Evolutionary conservation across 2,329 filamentous ascomycete genomes (phyloP), one percentile per base, ranked within the genome.

Genomic region (Amesomyces nigricolor): DNA sequence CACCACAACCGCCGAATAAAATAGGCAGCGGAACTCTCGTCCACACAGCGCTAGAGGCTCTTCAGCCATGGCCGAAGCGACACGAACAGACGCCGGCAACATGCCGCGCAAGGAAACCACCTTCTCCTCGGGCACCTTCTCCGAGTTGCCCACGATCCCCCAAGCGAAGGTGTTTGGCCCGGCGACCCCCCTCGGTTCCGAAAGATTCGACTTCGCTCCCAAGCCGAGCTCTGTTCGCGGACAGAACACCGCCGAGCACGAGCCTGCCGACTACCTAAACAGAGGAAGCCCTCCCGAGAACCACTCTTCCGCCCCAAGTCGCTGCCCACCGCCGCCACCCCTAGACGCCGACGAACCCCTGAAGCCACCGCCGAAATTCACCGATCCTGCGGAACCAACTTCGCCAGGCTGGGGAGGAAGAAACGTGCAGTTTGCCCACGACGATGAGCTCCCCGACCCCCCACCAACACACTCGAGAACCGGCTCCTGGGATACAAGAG

Each of bases 371-470:
- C 55, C 65, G 7, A 67, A 69, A 42, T 61, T 64, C n/a, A 52
- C 48, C 19, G 60, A 60, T 3, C 51, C 53, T 9, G 46, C 59
- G 43, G 61, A 64, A 14, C 46, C 59, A 3, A 48, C 60, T 37
- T 71, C 73, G 5, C 75, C 76, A 19, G 68, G 71, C 1, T 68
- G 66, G 13, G 75, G 77, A 49, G 75, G 77, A 49, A 80, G 81
- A 54, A 92, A 86, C 66, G 88, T 95, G 3, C 89, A 94, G 63
- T 94, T 95, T 67, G 82, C 80, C 2, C 78, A 82, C 30, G 73
- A 78, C 13, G 77, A 82, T 48, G 70, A 72, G 29, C 74, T 68
- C 60, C 66, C 70, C 61, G 82, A 80, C 35, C 71, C 76, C 5
- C 71, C 77, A 7, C 62, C 70, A 17, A 68, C 75, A 43, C 81